Conservation (phyloP, 2,329 filamentous ascomycete genomes). For the Periconia sp. region DNA sequence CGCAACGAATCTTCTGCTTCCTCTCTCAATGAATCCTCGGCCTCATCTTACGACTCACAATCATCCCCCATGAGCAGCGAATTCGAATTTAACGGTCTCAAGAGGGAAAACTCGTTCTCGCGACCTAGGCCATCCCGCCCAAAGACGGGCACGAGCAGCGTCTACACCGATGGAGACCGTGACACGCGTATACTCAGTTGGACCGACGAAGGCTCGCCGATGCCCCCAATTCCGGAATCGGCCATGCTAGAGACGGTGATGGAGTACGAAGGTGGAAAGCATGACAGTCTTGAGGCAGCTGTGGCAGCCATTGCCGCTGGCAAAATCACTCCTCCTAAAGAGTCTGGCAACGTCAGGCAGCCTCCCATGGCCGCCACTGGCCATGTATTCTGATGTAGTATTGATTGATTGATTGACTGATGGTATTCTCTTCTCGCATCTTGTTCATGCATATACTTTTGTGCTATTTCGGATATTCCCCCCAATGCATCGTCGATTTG, state of each 20-base stretch:
- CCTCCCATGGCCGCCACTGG: conserved; percentile 7
- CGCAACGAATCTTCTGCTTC: not conserved
- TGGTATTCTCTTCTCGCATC: not conserved
- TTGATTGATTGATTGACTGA: not conserved
- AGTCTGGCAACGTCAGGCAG: not conserved
- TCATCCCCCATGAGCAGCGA: not conserved
- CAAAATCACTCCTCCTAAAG: not conserved
- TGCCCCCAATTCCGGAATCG: not conserved
- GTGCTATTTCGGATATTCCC: not conserved
- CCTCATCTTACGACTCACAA: not conserved
- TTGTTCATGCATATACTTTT: not conserved
- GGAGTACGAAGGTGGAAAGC: not conserved
- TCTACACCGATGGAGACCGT: conserved; percentile 1
- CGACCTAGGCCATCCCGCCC: conserved; percentile 2
- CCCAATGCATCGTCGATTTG: conserved; percentile 2
- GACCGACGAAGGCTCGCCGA: conserved; percentile 1
- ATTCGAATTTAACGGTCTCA: conserved; percentile 2
- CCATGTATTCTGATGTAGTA: not conserved
- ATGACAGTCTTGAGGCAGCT: conserved; percentile 1
- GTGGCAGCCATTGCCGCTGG: not conserved
- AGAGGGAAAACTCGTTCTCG: conserved; percentile 9
- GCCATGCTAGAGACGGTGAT: conserved; percentile 1
- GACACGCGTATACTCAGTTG: conserved; percentile 5
- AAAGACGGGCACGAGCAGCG: conserved; percentile 7
- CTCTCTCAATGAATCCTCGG: not conserved